These are phyloP conservation scores for Quercus phellos DNA, from an alignment of 331 rosid genomes.

Conservation along the genomic window DNA sequence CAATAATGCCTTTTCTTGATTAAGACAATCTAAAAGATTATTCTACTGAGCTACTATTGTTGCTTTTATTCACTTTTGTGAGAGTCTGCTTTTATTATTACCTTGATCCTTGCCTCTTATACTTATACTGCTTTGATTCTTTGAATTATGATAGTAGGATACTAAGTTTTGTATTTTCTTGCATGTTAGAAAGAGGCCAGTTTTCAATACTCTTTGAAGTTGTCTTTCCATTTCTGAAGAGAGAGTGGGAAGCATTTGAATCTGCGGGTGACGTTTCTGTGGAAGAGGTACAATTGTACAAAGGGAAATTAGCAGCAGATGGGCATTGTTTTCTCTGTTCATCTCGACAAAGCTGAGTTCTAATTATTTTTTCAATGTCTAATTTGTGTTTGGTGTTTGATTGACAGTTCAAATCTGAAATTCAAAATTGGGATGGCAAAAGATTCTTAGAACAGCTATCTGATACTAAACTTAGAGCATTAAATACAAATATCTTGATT, in stretches of 20 bases:
- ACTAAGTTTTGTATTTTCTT: constrained; percentile 15
- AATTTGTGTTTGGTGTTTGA: constrained; percentile 8
- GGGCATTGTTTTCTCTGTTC: constrained; percentile 1
- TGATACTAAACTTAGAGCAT: constrained; percentile 33
- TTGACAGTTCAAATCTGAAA: constrained; percentile 57
- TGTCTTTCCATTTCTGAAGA: constrained; percentile 56
- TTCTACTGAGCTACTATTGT: not conserved
- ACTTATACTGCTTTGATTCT: not conserved
- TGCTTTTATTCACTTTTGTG: not conserved
- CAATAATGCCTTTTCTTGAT: not conserved
- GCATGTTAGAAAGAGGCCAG: constrained; percentile 35
- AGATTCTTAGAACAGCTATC: constrained; percentile 45
- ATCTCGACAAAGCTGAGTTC: constrained; percentile 7
- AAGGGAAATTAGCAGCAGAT: constrained; percentile 1
- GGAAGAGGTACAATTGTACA: constrained; percentile 72
- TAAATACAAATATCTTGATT: constrained; percentile 51
- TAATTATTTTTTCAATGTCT: not conserved
- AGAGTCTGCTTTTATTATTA: not conserved
- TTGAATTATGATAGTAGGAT: not conserved
- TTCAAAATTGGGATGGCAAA: constrained; percentile 67
- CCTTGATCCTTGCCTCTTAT: not conserved
- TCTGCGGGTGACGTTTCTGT: constrained; percentile 33
- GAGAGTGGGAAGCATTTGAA: constrained; percentile 62
- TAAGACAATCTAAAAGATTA: not conserved
- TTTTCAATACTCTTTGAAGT: constrained; percentile 43